Conservation (phyloP, 441 rosid genomes). For the Brassica hybrid region DNA sequence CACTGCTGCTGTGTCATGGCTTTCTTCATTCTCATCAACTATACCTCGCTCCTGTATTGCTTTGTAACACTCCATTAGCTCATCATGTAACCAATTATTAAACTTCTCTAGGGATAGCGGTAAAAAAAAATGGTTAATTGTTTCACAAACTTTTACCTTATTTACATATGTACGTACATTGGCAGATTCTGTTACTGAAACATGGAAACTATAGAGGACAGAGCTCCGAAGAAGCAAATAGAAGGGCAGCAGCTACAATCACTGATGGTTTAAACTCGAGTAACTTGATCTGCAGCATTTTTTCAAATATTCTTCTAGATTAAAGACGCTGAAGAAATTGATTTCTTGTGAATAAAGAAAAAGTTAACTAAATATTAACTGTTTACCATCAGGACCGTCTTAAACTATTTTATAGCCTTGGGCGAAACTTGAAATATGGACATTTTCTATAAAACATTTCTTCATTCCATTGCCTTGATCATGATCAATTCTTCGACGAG, state of each 20-base stretch:
- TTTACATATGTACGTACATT: conserved; percentile 61
- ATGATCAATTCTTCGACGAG: too few species aligned
- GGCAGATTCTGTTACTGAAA: conserved; percentile 48
- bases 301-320: background rate
- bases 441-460: too few species aligned
- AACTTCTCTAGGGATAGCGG: too few species aligned
- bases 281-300: conserved; percentile 50
- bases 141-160: conserved; percentile 46
- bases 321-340: background rate
- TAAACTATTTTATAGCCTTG: too few species aligned
- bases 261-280: conserved; percentile 76
- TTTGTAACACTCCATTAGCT: conserved; percentile 56
- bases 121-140: background rate
- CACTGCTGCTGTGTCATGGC: conserved; percentile 56
- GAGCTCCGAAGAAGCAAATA: conserved; percentile 57
- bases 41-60: conserved; percentile 55
- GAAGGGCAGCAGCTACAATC: conserved; percentile 68
- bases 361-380: too few species aligned
- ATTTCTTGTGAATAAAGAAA: background rate
- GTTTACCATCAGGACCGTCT: too few species aligned
- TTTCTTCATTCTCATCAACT: conserved; percentile 26
- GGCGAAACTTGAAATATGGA: too few species aligned
- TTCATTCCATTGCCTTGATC: too few species aligned
- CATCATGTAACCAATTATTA: conserved; percentile 49
- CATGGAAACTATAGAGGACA: conserved; percentile 53